Percentiles rank a stretch among this genome's conserved stretches.
Conservation (phyloP, 2,329 filamentous ascomycete species). For the Rugonectria rugulosa region DNA sequence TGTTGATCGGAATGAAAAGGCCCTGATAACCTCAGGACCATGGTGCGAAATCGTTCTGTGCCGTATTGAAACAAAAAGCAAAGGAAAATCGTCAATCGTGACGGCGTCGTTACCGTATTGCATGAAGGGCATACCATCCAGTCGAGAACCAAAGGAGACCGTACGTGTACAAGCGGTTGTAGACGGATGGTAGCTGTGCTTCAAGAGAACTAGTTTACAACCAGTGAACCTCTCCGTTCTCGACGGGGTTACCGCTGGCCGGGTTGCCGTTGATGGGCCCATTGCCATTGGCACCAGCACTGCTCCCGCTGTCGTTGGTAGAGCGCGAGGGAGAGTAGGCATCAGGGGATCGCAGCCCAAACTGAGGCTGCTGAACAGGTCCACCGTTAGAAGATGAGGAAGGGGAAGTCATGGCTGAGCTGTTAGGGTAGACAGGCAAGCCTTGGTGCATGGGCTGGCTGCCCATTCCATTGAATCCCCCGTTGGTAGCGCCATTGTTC, state of each 20-base stretch:
- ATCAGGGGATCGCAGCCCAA: constrained; percentile 37
- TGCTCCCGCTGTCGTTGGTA: constrained; percentile 34
- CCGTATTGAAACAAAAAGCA: constrained; percentile 45
- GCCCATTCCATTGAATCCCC: constrained; percentile 29
- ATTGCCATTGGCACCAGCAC: constrained; percentile 29
- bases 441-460: constrained; percentile 42
- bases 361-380: constrained; percentile 41
- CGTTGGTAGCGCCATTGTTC: constrained; percentile 38
- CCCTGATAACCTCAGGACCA: constrained; percentile 33
- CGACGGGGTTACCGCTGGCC: constrained; percentile 27
- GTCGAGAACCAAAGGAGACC: constrained; percentile 33
- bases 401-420: constrained; percentile 43
- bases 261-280: constrained; percentile 6
- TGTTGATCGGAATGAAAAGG: constrained; percentile 36
- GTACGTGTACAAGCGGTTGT: constrained; percentile 43
- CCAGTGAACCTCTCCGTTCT: constrained; percentile 49
- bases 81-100: constrained; percentile 53
- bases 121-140: constrained; percentile 39
- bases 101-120: constrained; percentile 46
- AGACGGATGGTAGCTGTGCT: constrained; percentile 33
- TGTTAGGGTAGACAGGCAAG: constrained; percentile 46
- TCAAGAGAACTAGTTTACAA: constrained; percentile 43
- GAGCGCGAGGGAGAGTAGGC: constrained; percentile 37
- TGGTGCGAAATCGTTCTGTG: constrained; percentile 34
- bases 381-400: constrained; percentile 33